Evolutionary conservation across 2,329 filamentous ascomycete species (phyloP).

Genomic region (Ophiostoma perfectum): DNA sequence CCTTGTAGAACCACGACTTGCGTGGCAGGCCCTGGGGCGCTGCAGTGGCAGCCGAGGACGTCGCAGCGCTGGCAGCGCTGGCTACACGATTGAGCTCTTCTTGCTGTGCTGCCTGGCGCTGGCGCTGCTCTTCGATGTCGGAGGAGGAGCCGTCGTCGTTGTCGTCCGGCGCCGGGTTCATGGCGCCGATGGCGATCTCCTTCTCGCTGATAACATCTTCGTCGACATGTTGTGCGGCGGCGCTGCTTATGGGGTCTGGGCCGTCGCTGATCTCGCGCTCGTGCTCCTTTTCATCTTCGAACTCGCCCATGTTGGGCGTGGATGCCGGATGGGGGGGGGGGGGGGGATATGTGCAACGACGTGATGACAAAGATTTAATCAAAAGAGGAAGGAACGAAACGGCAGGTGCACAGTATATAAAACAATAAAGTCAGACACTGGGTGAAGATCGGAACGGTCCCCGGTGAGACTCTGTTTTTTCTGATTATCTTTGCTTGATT

Average conservation of each 20-base stretch:
- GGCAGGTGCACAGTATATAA: neutral
- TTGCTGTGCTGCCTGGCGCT: neutral
- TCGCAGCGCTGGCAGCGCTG: conserved; percentile 31
- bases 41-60: neutral
- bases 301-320: conserved; percentile 22
- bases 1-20: conserved; percentile 58
- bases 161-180: conserved; percentile 35
- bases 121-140: conserved; percentile 20
- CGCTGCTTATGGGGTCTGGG: conserved; percentile 25
- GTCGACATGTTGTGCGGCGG: conserved; percentile 6
- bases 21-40: conserved; percentile 28
- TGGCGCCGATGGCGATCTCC: conserved; percentile 23
- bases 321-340: neutral
- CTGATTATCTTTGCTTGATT: neutral
- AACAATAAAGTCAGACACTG: neutral
- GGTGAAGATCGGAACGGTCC: neutral
- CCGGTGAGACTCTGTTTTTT: neutral
- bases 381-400: neutral
- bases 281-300: conserved; percentile 25
- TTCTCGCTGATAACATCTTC: conserved; percentile 26
- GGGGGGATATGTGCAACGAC: too few species aligned
- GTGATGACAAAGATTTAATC: neutral
- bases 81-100: conserved; percentile 39
- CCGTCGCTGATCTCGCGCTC: conserved; percentile 25
- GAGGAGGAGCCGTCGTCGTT: conserved; percentile 28